Percentiles rank a stretch among this genome's conserved stretches.
phyloP scores from a whole-genome alignment of 2,329 filamentous ascomycete genomes.

The Fusarium nisikadoi region DNA sequence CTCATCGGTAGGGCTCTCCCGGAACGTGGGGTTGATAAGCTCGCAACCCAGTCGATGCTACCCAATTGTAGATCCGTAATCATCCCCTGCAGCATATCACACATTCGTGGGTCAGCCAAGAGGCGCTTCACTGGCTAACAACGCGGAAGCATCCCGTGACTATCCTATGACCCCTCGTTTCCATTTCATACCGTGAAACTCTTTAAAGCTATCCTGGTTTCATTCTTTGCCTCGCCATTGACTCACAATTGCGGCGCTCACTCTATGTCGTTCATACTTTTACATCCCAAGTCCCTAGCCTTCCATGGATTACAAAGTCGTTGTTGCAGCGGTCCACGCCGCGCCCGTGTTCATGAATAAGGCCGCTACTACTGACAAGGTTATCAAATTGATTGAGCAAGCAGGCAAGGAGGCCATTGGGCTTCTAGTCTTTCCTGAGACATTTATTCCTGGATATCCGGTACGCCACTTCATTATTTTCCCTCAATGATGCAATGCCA shows the following conservation, averaged over 20 bases:
- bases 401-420: background rate
- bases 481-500: background rate
- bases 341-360: background rate
- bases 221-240: background rate
- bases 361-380: background rate
- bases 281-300: background rate
- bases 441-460: background rate
- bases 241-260: background rate
- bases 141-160: background rate
- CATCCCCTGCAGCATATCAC: background rate
- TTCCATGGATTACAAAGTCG: background rate
- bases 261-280: background rate
- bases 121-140: background rate
- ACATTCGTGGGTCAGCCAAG: background rate
- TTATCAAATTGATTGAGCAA: background rate
- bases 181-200: background rate
- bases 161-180: background rate
- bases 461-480: background rate
- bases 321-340: background rate
- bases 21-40: background rate
- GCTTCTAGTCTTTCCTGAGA: background rate
- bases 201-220: background rate
- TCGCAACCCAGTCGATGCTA: background rate
- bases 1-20: background rate
- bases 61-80: background rate